Evolutionary conservation across 768 basidiomycete genomes (phyloP).

Genomic region (Hortiboletus campestris): DNA sequence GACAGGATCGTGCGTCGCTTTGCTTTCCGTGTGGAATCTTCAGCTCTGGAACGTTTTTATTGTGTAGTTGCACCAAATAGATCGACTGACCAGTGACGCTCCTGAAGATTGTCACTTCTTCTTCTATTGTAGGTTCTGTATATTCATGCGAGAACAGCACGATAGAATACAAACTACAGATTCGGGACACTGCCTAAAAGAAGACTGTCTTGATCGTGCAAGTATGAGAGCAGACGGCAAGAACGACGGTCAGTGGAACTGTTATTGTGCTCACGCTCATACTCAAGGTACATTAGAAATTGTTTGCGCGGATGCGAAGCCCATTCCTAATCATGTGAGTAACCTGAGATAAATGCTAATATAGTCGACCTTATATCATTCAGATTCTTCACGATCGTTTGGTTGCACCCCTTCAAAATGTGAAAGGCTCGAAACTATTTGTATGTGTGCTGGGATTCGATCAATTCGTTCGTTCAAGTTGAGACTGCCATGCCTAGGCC

Average conservation of each 20-base stretch:
- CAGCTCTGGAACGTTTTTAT: not conserved
- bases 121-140: conserved; percentile 48
- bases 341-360: not conserved
- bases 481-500: conserved; percentile 19
- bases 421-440: conserved; percentile 19
- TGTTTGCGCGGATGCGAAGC: conserved; percentile 15
- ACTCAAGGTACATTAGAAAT: conserved; percentile 18
- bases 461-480: not conserved
- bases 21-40: not conserved
- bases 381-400: conserved; percentile 23
- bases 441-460: conserved; percentile 1
- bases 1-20: conserved; percentile 41
- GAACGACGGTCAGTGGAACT: conserved; percentile 43
- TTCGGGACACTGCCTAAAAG: conserved; percentile 24
- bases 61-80: conserved; percentile 38
- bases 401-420: conserved; percentile 15
- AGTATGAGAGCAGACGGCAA: conserved; percentile 43
- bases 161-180: not conserved
- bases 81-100: conserved; percentile 40
- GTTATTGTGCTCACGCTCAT: not conserved
- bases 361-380: not conserved
- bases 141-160: too few relatives aligned
- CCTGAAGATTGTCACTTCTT: conserved; percentile 47
- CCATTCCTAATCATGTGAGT: conserved; percentile 25
- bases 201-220: conserved; percentile 25